These are phyloP conservation scores for Euphorbia schlechtendalii DNA, from an alignment of 441 rosid genomes.

Conservation along the genomic window DNA sequence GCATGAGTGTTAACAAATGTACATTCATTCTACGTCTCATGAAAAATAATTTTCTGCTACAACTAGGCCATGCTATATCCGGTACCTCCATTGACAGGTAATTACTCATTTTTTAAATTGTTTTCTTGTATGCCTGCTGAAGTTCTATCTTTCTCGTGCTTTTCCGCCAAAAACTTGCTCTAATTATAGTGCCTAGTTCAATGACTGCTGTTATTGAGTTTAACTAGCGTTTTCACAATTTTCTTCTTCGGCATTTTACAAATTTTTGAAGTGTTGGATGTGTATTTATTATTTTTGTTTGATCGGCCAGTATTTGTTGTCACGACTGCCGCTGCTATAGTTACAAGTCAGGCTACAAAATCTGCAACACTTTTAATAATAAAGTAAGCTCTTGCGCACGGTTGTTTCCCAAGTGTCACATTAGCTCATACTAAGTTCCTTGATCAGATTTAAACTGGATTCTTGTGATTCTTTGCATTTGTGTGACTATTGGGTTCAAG, in stretches of 20 bases:
- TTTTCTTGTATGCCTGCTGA: too few relatives aligned
- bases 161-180: constrained; percentile 4
- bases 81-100: constrained; percentile 73
- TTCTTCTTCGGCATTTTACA: too few relatives aligned
- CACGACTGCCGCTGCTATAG: constrained; percentile 87
- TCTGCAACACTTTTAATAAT: constrained; percentile 85
- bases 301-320: constrained; percentile 87
- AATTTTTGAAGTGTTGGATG: too few relatives aligned
- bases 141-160: not conserved
- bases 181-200: constrained; percentile 3
- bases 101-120: not conserved
- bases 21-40: constrained; percentile 62
- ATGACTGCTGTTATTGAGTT: constrained; percentile 62
- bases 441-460: constrained; percentile 94
- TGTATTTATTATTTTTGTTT: too few relatives aligned
- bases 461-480: constrained; percentile 89
- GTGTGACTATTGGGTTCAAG: constrained; percentile 83
- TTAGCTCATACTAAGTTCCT: constrained; percentile 76
- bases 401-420: constrained; percentile 90
- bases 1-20: too few relatives aligned
- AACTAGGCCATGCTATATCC: constrained; percentile 84
- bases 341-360: constrained; percentile 92
- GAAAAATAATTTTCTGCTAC: constrained; percentile 83
- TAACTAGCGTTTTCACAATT: too few relatives aligned
- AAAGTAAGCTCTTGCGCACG: constrained; percentile 86